Evolutionary conservation across 73 alveolate genomes (phyloP), one percentile per base, ranked within the genome.

Genomic region (Paramecium primaurelia): DNA sequence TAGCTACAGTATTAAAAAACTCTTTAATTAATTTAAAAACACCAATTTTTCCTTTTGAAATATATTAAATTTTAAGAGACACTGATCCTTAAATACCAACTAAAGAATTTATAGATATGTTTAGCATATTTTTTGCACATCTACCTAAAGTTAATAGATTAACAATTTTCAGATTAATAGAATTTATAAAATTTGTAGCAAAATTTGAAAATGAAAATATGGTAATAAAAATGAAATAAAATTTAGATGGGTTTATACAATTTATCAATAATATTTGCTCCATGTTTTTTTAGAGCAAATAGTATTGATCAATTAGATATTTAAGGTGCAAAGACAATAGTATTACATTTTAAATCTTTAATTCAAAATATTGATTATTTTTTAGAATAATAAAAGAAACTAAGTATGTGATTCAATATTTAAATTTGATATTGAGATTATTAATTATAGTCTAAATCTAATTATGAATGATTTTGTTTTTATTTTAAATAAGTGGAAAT

Each of bases 41-140:
- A 1, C 91, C 91, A 18, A 26, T 80, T 2, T 80, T 80, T 36
- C 91, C 91, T 45, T 80, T 22, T 36, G 91, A 80, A 25, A 80
- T 80, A 2, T 80, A 80, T 80, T 77, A 20, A 2, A 80, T 42
- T 44, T n/a, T 80, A 12, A 80, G 22, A 14, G 75, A 80, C 0
- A 38, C 34, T n/a, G 6, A 34, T 9, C 58, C 88, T 8, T 22
- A 4, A 8, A 11, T 36, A 30, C 20, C 58, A 38, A 38, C 8
- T 4, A 14, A 20, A 1, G 69, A 75, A 36, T 75, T 75, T 2
- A 25, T 75, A 12, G 68, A 75, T 10, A 75, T 75, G 88, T 75
- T 75, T 22, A 38, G 68, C 8, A 38, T 75, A 2, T 38, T 75
- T 36, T 36, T 75, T 75, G 88, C 88, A 5, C 60, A 75, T 38